Evolutionary conservation across 768 basidiomycete species (phyloP), one percentile per base, ranked within the genome.

Genomic region (Lanmaoa pseudosensibilis): DNA sequence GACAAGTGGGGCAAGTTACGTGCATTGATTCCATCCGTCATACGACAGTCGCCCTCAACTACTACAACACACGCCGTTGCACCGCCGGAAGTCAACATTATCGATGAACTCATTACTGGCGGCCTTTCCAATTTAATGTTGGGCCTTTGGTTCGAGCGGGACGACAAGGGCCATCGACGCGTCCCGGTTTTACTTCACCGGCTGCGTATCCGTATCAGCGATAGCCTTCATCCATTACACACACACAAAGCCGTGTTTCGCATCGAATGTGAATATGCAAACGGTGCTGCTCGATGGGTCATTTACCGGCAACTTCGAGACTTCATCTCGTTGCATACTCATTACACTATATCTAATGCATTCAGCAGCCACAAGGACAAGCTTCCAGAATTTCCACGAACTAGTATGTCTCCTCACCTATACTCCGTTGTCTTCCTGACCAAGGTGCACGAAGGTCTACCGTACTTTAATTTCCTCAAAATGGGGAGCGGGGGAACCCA

Each of bases 251-350:
- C 90, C 5, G 85, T 92, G 2, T 95, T 95, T 69, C 84, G 92
- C 16, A 93, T 95, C 62, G 93, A 95, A 72, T 98, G 94, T 69
- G 92, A 97, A 72, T 98, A 99, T 70, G 96, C 93, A 0, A 94
- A 96, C 61, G 93, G 93, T 21, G 87, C 88, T 13, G 85, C 82
- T 67, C 78, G 94, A 70, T 99, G 97, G 96, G 95, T 97, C 30
- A 81, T 93, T n/a, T 94, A 94, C 72, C 87, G 96, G 50, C 88
- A 95, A 73, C 79, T 97, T 52, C 86, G 92, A 58, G 96, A 98
- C 70, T 97, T 99, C 66, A 52, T 96, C 45, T 88, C 88, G 25
- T 73, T 99, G 23, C 95, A 98, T 70, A 81, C 88, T 0, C 94
- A 98, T 69, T 97, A 96, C 69, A 78, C 87, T 1, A 76, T 97